Conservation (phyloP, 1,284 basidiomycete genomes). For the Melampsora larici-populina region DNA sequence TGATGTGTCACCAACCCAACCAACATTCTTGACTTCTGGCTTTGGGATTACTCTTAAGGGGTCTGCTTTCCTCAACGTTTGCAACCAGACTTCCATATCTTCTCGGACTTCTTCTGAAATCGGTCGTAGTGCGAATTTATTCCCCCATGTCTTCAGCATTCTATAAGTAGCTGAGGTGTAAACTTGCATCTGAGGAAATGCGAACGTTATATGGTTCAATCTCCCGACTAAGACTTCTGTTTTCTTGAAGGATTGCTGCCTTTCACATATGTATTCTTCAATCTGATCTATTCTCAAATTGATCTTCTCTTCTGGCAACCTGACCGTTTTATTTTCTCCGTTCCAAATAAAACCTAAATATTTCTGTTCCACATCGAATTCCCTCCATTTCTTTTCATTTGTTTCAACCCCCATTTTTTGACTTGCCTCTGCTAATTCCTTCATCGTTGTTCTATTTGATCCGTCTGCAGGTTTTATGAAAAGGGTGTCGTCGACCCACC, state of each 20-base stretch:
- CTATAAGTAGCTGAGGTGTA: background rate
- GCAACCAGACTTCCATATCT: background rate
- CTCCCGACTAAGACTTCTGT: background rate
- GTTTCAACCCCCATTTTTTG: background rate
- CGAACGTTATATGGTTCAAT: background rate
- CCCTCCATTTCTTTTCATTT: background rate
- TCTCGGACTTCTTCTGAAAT: background rate
- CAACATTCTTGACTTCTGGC: background rate
- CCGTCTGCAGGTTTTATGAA: background rate
- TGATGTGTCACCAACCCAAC: slow-evolving; percentile 12
- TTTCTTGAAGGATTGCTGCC: too few relatives aligned
- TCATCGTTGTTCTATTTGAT: too few relatives aligned
- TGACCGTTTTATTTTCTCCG: too few relatives aligned
- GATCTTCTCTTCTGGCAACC: too few relatives aligned
- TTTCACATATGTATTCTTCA: too few relatives aligned
- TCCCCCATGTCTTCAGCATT: slow-evolving; percentile 2
- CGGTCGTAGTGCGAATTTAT: background rate
- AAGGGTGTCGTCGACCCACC: slow-evolving; percentile 15
- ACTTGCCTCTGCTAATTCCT: background rate
- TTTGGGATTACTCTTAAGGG: background rate
- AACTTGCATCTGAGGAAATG: background rate
- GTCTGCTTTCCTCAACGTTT: background rate
- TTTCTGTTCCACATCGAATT: too few relatives aligned
- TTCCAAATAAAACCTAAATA: too few relatives aligned
- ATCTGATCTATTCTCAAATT: too few relatives aligned